Evolutionary conservation across 441 rosid species (phyloP).

Genomic region (Brassica balearica): DNA sequence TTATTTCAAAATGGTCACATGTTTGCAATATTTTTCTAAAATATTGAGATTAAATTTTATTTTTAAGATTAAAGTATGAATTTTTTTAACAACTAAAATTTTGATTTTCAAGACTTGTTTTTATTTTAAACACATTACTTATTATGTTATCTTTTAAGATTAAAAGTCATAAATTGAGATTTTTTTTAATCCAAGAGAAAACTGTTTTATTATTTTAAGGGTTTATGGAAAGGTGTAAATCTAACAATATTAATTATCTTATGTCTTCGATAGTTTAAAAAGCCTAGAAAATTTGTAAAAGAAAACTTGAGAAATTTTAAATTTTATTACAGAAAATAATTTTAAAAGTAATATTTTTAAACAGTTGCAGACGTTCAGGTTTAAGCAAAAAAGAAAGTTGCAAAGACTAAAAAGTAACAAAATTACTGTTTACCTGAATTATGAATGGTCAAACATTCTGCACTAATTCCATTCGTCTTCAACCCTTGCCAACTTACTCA

Average conservation of each 20-base stretch:
- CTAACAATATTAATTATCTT: not conserved
- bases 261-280: not conserved
- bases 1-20: not conserved
- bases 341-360: not conserved
- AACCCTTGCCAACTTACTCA: not conserved
- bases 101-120: not conserved
- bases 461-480: not conserved
- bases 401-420: not conserved
- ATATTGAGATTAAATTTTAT: not conserved
- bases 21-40: not conserved
- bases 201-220: not conserved
- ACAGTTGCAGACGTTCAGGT: not conserved
- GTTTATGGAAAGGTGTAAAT: not conserved
- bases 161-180: not conserved
- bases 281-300: not conserved
- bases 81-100: not conserved
- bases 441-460: not conserved
- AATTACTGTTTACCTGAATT: not conserved
- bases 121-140: not conserved
- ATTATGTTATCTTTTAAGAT: not conserved
- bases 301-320: not conserved
- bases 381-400: not conserved
- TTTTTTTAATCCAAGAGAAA: not conserved
- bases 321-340: not conserved
- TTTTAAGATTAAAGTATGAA: not conserved